Evolutionary conservation across 257 asterid genomes (phyloP), one percentile per base, ranked within the genome.

Genomic region (Echites panduratus): DNA sequence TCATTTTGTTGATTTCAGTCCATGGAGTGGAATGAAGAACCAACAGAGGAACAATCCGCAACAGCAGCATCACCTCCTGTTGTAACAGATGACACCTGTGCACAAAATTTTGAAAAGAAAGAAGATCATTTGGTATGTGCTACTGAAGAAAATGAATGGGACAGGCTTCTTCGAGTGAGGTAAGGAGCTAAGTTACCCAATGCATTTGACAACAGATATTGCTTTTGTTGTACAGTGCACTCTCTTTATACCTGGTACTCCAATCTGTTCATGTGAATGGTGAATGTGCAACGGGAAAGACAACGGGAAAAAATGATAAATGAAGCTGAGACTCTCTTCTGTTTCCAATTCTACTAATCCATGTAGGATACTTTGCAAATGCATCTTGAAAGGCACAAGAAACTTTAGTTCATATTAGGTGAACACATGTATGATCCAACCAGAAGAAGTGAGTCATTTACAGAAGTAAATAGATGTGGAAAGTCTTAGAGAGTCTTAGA

Each of bases 131-230:
- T 77, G 77, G 81, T 56, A 73, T 84, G 79, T 62, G 53, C 70
- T 69, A 80, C 75, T 80, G 97, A 92, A 86, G 96, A 89, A 80
- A 92, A 78, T 74, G 99, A 92, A 78, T 95, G 99, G 98, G 99
- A 95, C 83, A 90, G 87, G 85, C 98, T 95, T 87, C 92, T 95
- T 72, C 91, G 90, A 77, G 85, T 87, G 78, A 87, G 99, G 99
- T 95, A 78, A 59, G 87, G 70, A 72, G 40, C 73, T 75, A 66
- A 22, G 64, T 52, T 27, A n/a, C 50, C 67, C 14, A 8, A 27
- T 35, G 24, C 17, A 6, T 54, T 40, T 22, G 16, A 48, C 49
- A 27, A 17, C 4, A 4, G 17, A 43, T 47, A 61, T 70, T 70
- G 5, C 67, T 26, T 43, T 56, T 4, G 56, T 50, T 14, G 56